Conservation (phyloP, 306 rosid genomes). For the Prunus davidiana region DNA sequence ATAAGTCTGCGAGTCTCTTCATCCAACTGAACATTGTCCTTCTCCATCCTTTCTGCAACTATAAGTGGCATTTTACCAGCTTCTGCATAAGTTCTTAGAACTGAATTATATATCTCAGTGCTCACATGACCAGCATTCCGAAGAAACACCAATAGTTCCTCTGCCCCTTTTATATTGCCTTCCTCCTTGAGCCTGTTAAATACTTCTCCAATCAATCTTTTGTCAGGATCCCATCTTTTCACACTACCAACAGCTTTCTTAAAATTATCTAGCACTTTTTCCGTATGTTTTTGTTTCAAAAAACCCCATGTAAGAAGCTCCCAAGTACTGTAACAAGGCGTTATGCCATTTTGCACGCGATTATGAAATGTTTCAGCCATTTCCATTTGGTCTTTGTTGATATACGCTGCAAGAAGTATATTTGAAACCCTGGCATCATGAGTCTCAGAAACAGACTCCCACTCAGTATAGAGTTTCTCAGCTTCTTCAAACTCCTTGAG, state of each 20-base stretch:
- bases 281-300: slow-evolving; percentile 49
- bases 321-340: slow-evolving; percentile 73
- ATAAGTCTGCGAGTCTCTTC: slow-evolving; percentile 68
- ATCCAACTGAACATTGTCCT: slow-evolving; percentile 61
- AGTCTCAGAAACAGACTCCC: slow-evolving; percentile 76
- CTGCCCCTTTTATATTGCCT: slow-evolving; percentile 63
- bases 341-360: slow-evolving; percentile 43
- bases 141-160: slow-evolving; percentile 57
- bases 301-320: slow-evolving; percentile 83
- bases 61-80: slow-evolving; percentile 87
- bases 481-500: slow-evolving; percentile 68
- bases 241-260: slow-evolving; percentile 65
- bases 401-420: slow-evolving; percentile 67
- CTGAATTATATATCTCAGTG: slow-evolving; percentile 59
- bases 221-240: slow-evolving; percentile 59
- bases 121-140: slow-evolving; percentile 57
- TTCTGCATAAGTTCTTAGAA: slow-evolving; percentile 59
- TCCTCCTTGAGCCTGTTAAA: slow-evolving; percentile 53
- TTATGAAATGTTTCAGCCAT: slow-evolving; percentile 55
- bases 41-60: slow-evolving; percentile 73
- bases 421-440: slow-evolving; percentile 69
- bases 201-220: slow-evolving; percentile 50
- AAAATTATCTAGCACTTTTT: slow-evolving; percentile 53
- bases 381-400: slow-evolving; percentile 63
- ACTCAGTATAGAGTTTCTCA: slow-evolving; percentile 66